These are phyloP conservation scores for Fusarium dlaminii DNA, from an alignment of 2,329 filamentous ascomycete species.

Conservation along the genomic window DNA sequence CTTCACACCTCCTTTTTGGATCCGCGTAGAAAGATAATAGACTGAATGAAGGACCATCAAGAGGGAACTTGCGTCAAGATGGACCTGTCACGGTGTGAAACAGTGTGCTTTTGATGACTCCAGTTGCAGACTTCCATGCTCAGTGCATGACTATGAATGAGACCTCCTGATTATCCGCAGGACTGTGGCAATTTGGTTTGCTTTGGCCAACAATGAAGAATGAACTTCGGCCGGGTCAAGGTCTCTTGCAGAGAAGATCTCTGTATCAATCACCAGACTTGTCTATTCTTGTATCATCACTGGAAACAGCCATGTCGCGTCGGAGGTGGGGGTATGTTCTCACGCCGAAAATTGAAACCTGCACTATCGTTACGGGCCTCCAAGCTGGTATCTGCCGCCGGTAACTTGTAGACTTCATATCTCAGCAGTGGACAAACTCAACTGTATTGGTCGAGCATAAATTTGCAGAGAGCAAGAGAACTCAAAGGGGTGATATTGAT, in stretches of 20 bases:
- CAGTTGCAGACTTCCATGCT: neutral
- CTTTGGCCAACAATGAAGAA: neutral
- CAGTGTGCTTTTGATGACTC: neutral
- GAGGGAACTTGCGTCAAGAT: neutral
- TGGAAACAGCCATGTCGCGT: accelerated
- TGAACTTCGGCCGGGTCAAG: neutral
- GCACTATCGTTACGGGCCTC: neutral
- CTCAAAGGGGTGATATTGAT: no score
- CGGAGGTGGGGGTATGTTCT: accelerated
- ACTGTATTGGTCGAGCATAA: accelerated
- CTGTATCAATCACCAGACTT: accelerated
- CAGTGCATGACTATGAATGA: neutral
- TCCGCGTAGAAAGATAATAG: no score
- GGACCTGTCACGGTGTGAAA: neutral
- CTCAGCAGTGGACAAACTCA: accelerated
- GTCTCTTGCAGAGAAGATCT: no score
- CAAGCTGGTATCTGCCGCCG: neutral
- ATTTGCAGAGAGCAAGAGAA: neutral
- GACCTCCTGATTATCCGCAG: neutral
- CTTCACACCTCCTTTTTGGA: no score
- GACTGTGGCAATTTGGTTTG: neutral
- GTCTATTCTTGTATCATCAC: neutral
- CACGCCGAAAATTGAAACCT: neutral
- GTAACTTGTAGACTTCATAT: no score
- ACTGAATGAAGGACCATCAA: neutral